phyloP scores from a whole-genome alignment of 768 basidiomycete genomes.

The Astraeus odoratus region DNA sequence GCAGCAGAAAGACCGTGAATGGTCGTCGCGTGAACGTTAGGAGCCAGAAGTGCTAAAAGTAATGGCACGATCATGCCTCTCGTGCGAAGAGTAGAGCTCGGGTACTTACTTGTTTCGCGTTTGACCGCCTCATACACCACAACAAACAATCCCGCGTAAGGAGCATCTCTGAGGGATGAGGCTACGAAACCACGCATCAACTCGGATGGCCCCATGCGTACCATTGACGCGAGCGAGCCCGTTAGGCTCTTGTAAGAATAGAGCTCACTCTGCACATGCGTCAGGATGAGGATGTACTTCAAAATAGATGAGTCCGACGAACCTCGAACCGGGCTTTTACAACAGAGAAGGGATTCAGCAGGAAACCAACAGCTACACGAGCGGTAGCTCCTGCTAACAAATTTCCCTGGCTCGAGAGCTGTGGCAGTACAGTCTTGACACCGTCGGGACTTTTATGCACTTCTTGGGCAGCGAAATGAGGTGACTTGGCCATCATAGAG shows the following conservation, averaged over 20 bases:
- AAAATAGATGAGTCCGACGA: conserved; percentile 10
- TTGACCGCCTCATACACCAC: conserved; percentile 87
- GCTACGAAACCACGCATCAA: conserved; percentile 82
- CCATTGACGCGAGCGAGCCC: conserved; percentile 51
- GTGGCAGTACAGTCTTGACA: conserved; percentile 54
- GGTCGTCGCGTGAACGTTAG: conserved; percentile 38
- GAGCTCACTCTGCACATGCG: conserved; percentile 58
- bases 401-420: conserved; percentile 72
- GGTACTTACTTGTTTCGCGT: conserved; percentile 51
- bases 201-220: conserved; percentile 70
- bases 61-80: conserved; percentile 5
- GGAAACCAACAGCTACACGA: conserved; percentile 72
- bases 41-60: conserved; percentile 33
- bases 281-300: background rate
- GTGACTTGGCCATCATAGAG: conserved; percentile 62
- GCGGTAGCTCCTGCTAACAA: conserved; percentile 80
- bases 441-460: conserved; percentile 11
- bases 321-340: conserved; percentile 93
- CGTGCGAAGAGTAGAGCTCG: conserved; percentile 2
- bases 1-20: conserved; percentile 68
- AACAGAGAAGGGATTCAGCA: conserved; percentile 86
- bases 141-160: conserved; percentile 87
- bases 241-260: conserved; percentile 62
- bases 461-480: conserved; percentile 50
- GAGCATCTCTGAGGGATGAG: conserved; percentile 89